These are phyloP conservation scores for Starmerella gropengiesseri DNA, from an alignment of 805 yeast genomes.

Conservation along the genomic window DNA sequence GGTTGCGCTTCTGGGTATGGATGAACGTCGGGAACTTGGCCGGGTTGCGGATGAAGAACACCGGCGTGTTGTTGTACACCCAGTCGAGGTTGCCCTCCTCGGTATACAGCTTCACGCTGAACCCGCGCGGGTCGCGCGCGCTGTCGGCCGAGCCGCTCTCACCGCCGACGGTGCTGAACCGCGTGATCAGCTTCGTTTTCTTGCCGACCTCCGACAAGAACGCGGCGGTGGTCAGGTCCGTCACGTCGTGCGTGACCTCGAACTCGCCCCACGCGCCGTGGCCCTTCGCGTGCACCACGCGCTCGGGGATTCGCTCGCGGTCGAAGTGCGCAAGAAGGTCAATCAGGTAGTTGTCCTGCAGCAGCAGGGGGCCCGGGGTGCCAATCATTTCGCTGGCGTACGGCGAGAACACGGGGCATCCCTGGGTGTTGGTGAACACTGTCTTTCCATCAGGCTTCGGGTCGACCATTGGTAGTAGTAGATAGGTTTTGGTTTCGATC, in stretches of 20 bases:
- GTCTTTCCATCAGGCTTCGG: constrained; percentile 21
- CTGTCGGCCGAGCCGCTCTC: constrained; percentile 57
- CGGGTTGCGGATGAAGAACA: constrained; percentile 55
- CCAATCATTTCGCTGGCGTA: constrained; percentile 45
- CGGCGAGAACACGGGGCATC: constrained; percentile 47
- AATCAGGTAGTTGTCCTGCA: constrained; percentile 48
- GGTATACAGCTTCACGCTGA: constrained; percentile 53
- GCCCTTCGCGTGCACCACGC: constrained; percentile 60
- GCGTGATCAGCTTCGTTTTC: constrained; percentile 52
- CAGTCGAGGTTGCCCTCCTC: constrained; percentile 61
- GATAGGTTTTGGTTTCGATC: too few species aligned
- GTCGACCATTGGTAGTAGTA: constrained; percentile 8
- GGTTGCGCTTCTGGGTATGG: constrained; percentile 62
- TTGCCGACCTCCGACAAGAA: constrained; percentile 69
- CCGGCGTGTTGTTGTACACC: constrained; percentile 65
- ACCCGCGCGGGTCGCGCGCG: constrained; percentile 62
- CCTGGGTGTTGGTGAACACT: constrained; percentile 41
- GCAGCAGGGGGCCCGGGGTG: constrained; percentile 44
- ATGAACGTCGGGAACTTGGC: constrained; percentile 53
- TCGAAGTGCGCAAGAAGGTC: constrained; percentile 51
- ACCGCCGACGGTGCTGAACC: constrained; percentile 62
- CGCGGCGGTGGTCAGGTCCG: constrained; percentile 37
- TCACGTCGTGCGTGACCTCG: constrained; percentile 47
- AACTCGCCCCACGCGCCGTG: constrained; percentile 53
- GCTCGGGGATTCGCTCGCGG: constrained; percentile 55